Percentiles rank a stretch among this genome's conserved stretches.
phyloP scores from a whole-genome alignment of 768 basidiomycete species.

The Artomyces pyxidatus region DNA sequence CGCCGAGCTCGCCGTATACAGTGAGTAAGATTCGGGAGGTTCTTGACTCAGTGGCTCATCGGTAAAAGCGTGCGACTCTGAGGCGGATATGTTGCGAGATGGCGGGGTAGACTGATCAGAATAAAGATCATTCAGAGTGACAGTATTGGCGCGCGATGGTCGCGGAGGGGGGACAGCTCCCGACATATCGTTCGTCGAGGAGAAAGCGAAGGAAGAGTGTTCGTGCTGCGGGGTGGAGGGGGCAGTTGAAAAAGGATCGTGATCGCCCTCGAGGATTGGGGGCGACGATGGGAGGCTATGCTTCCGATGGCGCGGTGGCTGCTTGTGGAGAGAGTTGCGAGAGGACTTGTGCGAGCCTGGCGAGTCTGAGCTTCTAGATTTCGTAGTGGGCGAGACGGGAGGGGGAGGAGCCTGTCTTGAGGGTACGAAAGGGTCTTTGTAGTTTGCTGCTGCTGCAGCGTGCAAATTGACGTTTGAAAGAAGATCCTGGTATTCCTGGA shows the following conservation, averaged over 20 bases:
- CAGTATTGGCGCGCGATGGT: constrained; percentile 80
- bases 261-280: constrained; percentile 34
- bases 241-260: constrained; percentile 19
- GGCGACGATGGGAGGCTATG: constrained; percentile 24
- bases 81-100: constrained; percentile 46
- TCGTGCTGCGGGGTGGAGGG: constrained; percentile 23
- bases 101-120: constrained; percentile 33
- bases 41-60: constrained; percentile 23
- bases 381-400: constrained; percentile 24
- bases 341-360: constrained; percentile 21
- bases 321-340: constrained; percentile 24
- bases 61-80: constrained; percentile 25
- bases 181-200: constrained; percentile 23
- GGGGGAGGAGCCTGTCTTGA: constrained; percentile 40
- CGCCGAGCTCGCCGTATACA: constrained; percentile 13
- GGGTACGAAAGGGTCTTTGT: constrained; percentile 34
- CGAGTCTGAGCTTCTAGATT: constrained; percentile 1
- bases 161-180: constrained; percentile 58
- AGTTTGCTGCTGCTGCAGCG: constrained; percentile 41
- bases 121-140: constrained; percentile 70
- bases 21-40: constrained; percentile 21
- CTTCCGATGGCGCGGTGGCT: constrained; percentile 25
- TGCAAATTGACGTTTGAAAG: constrained; percentile 51
- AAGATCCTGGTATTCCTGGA: constrained; percentile 71
- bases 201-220: constrained; percentile 18